These are phyloP conservation scores for Sarcodon aspratus DNA, from an alignment of 768 basidiomycete genomes.

Conservation along the genomic window DNA sequence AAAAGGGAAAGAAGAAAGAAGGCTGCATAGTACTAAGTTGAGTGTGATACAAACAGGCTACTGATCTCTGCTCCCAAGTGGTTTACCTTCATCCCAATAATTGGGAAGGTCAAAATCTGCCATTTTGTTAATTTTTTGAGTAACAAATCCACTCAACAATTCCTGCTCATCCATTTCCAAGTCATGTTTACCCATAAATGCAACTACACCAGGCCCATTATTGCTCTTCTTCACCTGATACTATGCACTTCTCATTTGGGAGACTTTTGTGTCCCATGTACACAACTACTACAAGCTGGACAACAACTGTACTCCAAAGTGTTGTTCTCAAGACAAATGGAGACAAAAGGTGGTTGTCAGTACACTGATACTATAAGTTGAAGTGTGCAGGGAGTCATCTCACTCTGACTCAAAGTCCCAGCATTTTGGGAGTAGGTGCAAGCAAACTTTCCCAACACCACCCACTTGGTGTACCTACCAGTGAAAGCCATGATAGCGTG, in stretches of 20 bases:
- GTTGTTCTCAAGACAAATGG: no score
- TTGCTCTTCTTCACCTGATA: conserved; percentile 37
- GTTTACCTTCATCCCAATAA: conserved; percentile 79
- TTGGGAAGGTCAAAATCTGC: conserved; percentile 84
- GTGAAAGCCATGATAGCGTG: no score
- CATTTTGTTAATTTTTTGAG: conserved; percentile 27
- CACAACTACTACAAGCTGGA: no score
- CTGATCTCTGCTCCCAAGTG: conserved; percentile 42
- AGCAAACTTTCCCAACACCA: no score
- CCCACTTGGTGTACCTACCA: no score
- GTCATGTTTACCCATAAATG: conserved; percentile 35
- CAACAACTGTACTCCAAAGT: no score
- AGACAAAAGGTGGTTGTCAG: no score
- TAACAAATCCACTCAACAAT: conserved; percentile 44
- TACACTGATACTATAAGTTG: no score
- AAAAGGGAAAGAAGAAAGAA: not conserved
- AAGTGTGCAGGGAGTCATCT: no score
- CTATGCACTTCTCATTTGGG: conserved; percentile 58
- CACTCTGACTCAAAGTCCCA: no score
- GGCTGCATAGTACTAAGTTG: not conserved
- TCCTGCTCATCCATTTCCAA: conserved; percentile 28
- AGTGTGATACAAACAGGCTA: conserved; percentile 12
- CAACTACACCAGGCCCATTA: no score
- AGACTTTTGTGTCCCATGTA: conserved; percentile 75
- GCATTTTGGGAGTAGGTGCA: no score